Conservation (phyloP, 2,329 filamentous ascomycete genomes). For the Aureobasidium sp. region DNA sequence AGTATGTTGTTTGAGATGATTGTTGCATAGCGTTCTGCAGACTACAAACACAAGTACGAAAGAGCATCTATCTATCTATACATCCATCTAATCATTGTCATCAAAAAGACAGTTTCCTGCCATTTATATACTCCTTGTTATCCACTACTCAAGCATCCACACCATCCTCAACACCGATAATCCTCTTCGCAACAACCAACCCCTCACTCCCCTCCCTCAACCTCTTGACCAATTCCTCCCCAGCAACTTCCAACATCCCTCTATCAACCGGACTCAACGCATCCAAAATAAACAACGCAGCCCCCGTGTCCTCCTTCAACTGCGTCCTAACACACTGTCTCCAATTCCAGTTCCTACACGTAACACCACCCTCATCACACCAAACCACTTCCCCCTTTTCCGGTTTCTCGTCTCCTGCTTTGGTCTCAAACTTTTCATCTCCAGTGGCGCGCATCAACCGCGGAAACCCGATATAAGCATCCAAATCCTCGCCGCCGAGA, state of each 20-base stretch:
- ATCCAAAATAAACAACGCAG: slow-evolving; percentile 31
- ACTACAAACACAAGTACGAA: background rate
- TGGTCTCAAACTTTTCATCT: slow-evolving; percentile 28
- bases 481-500: background rate
- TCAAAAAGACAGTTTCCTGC: no score
- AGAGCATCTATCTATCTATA: background rate
- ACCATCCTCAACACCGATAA: background rate
- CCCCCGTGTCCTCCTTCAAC: slow-evolving; percentile 28
- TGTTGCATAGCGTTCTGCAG: background rate
- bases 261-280: slow-evolving; percentile 22
- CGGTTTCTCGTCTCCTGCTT: slow-evolving; percentile 23
- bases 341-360: slow-evolving; percentile 35
- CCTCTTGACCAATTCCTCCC: slow-evolving; percentile 21
- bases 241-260: slow-evolving; percentile 22
- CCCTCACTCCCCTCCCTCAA: background rate
- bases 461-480: background rate
- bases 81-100: no score
- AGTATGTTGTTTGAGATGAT: background rate
- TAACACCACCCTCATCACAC: slow-evolving; percentile 32
- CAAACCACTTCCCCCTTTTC: slow-evolving; percentile 31
- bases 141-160: background rate
- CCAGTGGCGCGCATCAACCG: slow-evolving; percentile 23
- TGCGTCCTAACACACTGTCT: slow-evolving; percentile 31
- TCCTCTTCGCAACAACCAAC: background rate
- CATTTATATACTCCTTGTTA: background rate